A percentile compares a stretch with the other conserved stretches of the same genome.
Conservation (phyloP, 2,329 filamentous ascomycete genomes). For the Bipolaris zeicola region DNA sequence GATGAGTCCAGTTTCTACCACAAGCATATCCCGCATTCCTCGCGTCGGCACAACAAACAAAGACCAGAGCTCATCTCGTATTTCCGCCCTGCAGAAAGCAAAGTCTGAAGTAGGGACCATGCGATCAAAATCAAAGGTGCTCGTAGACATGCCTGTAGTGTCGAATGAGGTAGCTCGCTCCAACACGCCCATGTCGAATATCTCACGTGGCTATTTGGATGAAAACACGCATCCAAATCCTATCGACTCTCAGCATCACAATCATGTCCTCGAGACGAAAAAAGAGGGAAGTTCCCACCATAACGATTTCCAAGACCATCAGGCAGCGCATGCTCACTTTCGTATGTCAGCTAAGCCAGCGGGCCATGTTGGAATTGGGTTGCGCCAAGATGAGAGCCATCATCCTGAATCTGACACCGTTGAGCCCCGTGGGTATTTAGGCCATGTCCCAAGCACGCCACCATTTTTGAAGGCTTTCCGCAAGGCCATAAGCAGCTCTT, state of each 20-base stretch:
- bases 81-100: slow-evolving; percentile 23
- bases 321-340: neutral
- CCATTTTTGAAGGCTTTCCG: neutral
- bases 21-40: slow-evolving; percentile 35
- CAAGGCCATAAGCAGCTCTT: slow-evolving; percentile 23
- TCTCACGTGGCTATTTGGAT: neutral
- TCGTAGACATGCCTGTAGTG: neutral
- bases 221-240: neutral
- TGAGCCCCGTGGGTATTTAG: too few relatives aligned
- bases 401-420: neutral
- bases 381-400: neutral
- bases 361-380: neutral
- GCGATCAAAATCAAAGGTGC: neutral
- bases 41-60: slow-evolving; percentile 17
- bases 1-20: slow-evolving; percentile 9
- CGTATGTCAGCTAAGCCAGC: too few relatives aligned
- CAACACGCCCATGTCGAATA: neutral
- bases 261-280: neutral
- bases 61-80: slow-evolving; percentile 8
- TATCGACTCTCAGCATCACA: too few relatives aligned
- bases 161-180: slow-evolving; percentile 10
- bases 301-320: neutral
- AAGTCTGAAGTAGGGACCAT: slow-evolving; percentile 19
- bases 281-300: neutral
- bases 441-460: neutral